A percentile compares a stretch with the other conserved stretches of the same genome.
These are phyloP conservation scores for Porphyra umbilicalis DNA, from an alignment of 31 red algal species.

Conservation along the genomic window DNA sequence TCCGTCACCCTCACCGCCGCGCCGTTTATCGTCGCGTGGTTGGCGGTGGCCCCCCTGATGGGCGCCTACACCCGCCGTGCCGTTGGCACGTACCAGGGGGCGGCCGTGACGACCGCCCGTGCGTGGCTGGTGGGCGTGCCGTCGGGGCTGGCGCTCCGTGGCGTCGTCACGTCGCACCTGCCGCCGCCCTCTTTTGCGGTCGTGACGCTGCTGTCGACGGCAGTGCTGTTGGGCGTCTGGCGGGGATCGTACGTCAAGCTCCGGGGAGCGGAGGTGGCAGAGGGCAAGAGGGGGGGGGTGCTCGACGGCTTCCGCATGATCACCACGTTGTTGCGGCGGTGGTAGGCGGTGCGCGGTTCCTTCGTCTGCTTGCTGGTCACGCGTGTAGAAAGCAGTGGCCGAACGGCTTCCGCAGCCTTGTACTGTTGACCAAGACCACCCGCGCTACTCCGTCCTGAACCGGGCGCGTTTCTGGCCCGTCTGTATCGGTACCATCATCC, in stretches of 20 bases:
- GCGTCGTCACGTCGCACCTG: constrained; percentile 48
- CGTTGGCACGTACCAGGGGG: constrained; percentile 11
- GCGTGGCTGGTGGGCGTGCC: constrained; percentile 48
- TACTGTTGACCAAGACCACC: no score
- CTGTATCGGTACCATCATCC: no score
- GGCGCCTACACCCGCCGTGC: constrained; percentile 59
- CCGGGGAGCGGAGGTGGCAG: constrained; percentile 42
- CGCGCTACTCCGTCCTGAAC: no score
- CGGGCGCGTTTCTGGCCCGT: no score
- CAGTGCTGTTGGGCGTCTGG: constrained; percentile 63
- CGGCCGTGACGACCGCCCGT: constrained; percentile 14
- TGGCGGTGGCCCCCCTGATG: constrained; percentile 38
- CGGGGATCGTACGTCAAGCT: constrained; percentile 43
- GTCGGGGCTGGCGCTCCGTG: constrained; percentile 54
- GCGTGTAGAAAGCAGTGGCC: no score
- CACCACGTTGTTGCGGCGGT: constrained; percentile 57
- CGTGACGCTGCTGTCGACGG: constrained; percentile 47
- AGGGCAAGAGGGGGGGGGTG: constrained; percentile 32
- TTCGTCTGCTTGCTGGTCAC: no score
- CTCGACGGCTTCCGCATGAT: constrained; percentile 71
- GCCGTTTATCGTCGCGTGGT: constrained; percentile 69
- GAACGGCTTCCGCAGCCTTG: no score
- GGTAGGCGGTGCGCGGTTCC: no score
- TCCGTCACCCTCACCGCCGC: constrained; percentile 40
- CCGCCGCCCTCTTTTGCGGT: constrained; percentile 61